Evolutionary conservation across 805 yeast genomes (phyloP).

Genomic region (Suhomyces pyralidae): DNA sequence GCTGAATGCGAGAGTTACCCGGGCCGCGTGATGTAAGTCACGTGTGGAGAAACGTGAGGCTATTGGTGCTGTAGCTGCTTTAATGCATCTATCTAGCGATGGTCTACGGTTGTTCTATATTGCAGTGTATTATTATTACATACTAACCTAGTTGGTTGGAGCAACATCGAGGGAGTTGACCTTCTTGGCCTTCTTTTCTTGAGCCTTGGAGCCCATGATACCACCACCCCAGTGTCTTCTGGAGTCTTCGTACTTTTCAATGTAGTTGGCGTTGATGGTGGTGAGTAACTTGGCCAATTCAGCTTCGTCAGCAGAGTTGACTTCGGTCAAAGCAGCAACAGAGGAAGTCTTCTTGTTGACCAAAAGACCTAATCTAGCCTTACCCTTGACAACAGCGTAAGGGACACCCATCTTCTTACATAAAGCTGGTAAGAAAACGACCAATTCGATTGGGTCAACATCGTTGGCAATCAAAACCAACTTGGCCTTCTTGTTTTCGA

Average conservation of each 20-base stretch:
- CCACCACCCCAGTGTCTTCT: conserved; percentile 99
- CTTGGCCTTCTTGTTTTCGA: conserved; percentile 98
- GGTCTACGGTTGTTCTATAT: background rate
- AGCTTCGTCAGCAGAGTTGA: conserved; percentile 90
- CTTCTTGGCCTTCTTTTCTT: conserved; percentile 76
- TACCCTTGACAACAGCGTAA: conserved; percentile 96
- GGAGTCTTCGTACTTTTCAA: conserved; percentile 89
- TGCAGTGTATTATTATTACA: conserved; percentile 1
- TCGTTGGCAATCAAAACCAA: conserved; percentile 97
- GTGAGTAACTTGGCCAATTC: conserved; percentile 90
- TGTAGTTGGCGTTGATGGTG: conserved; percentile 89
- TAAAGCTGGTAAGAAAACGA: conserved; percentile 95
- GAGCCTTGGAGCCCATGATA: conserved; percentile 92
- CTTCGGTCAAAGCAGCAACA: conserved; percentile 96
- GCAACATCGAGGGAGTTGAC: conserved; percentile 52
- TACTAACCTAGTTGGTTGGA: conserved; percentile 9
- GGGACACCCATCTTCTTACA: conserved; percentile 99
- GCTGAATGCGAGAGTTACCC: conserved; percentile 12
- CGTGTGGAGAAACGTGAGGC: too few relatives aligned
- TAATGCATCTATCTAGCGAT: background rate
- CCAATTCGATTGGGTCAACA: conserved; percentile 98
- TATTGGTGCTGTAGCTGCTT: too few relatives aligned
- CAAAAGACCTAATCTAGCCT: conserved; percentile 96
- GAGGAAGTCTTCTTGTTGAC: conserved; percentile 98
- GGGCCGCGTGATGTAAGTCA: background rate